Conservation (phyloP, 1,139 yeast genomes). For the Lodderomyces pseudojiufengensis region DNA sequence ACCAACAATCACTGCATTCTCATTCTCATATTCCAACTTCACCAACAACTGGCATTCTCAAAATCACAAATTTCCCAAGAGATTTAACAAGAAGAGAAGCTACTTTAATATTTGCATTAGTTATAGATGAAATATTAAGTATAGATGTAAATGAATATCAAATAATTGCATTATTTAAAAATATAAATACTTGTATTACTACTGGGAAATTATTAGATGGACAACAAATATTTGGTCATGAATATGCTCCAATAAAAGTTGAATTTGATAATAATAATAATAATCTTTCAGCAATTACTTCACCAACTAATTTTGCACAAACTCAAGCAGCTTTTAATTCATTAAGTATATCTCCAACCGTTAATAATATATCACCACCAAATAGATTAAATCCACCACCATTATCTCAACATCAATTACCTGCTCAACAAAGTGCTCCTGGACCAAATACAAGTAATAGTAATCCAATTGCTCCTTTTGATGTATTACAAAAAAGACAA, state of each 20-base stretch:
- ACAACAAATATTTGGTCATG: conserved; percentile 61
- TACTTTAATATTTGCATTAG: conserved; percentile 71
- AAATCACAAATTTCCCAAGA: conserved; percentile 46
- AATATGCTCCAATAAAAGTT: conserved; percentile 49
- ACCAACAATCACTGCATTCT: conserved; percentile 3
- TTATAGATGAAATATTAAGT: conserved; percentile 59
- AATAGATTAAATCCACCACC: conserved; percentile 7
- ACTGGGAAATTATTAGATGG: conserved; percentile 70
- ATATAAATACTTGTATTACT: conserved; percentile 61
- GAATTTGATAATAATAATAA: conserved; percentile 25
- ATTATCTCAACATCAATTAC: conserved; percentile 13
- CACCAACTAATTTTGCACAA: conserved; percentile 15
- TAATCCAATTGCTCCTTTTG: conserved; percentile 9
- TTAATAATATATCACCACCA: conserved; percentile 17
- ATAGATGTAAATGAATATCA: conserved; percentile 53
- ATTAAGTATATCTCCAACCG: conserved; percentile 14
- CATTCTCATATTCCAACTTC: conserved; percentile 4
- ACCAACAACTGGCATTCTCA: conserved; percentile 9
- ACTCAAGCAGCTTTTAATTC: conserved; percentile 23
- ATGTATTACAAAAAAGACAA: conserved; percentile 39
- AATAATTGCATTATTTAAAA: conserved; percentile 62
- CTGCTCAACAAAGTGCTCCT: conserved; percentile 8
- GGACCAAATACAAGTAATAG: conserved; percentile 6
- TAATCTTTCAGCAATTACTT: conserved; percentile 9
- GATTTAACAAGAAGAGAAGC: conserved; percentile 79